Evolutionary conservation across 768 basidiomycete species (phyloP), one percentile per base, ranked within the genome.

Genomic region (Tylopilus sp.): DNA sequence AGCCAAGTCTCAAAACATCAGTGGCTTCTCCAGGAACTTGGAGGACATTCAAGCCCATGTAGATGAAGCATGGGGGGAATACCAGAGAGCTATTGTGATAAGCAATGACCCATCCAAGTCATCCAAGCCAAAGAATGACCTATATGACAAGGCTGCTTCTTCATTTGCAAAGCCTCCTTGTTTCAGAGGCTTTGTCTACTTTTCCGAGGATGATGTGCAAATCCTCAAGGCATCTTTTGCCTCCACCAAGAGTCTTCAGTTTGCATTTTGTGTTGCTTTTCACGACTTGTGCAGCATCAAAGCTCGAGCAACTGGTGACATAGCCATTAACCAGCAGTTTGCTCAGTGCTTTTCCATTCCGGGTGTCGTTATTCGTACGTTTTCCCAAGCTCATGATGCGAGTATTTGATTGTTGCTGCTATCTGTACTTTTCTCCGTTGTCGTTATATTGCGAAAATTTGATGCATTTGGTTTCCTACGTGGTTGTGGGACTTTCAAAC

Each of bases 181-280:
- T 34, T 34, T 64, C 70, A 14, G 64, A 67, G 48, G 31, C 5
- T 60, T 61, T 34, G 19, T 49, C 1, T 45, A 63, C 7, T 65
- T 63, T 19, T 60, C 59, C 40, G 45, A 71, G 21, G 71, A 76
- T 8, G 67, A 77, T 44, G 59, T 85, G 6, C 45, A 56, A 40
- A 45, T 3, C 3, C 36, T 72, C 22, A 84, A 82, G 59, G 83
- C 85, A 0, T 85, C 86, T 0, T 82, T 73, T 36, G 85, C 86
- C 0, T 80, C 80, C 49, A 30, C 6, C 0, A 48, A 58, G n/a
- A 56, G 56, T 1, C 28, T 56, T 9, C 50, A 10, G 0, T 85
- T 87, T 49, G 84, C 69, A 0, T 84, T 84, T 59, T 56, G 58
- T 0, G 76, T 86, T 29, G 84, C 85, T 0, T 86, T 82, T 56